Percentiles rank a stretch among this genome's conserved stretches.
Conservation (phyloP, 1,284 basidiomycete species). For the Trametes sp. region DNA sequence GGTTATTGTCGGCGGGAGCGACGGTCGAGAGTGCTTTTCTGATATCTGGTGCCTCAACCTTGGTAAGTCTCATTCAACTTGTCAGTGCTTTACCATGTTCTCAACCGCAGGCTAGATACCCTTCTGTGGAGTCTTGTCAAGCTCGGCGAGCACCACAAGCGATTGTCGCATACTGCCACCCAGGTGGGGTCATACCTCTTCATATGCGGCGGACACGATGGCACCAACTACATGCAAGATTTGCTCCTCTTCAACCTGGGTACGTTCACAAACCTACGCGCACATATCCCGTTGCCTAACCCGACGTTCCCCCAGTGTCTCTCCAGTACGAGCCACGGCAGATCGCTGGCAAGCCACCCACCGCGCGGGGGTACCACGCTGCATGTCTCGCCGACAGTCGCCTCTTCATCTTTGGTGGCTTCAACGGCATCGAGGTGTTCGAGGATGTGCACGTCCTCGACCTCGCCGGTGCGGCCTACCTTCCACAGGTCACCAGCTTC, state of each 20-base stretch:
- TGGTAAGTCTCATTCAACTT: slow-evolving; percentile 56
- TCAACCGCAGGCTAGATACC: slow-evolving; percentile 57
- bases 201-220: slow-evolving; percentile 89
- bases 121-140: slow-evolving; percentile 75
- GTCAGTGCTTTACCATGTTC: neutral
- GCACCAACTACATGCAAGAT: slow-evolving; percentile 79
- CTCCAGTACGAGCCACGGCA: slow-evolving; percentile 69
- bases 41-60: slow-evolving; percentile 90
- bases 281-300: too few species aligned
- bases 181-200: slow-evolving; percentile 95
- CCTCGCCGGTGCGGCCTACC: slow-evolving; percentile 86
- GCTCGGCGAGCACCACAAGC: slow-evolving; percentile 63
- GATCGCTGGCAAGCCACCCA: slow-evolving; percentile 74
- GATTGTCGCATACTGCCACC: slow-evolving; percentile 88
- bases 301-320: slow-evolving; percentile 51
- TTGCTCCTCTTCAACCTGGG: slow-evolving; percentile 89
- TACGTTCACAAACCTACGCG: slow-evolving; percentile 51
- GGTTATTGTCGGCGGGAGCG: slow-evolving; percentile 84
- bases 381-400: slow-evolving; percentile 85
- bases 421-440: slow-evolving; percentile 82
- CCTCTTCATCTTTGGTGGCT: slow-evolving; percentile 89
- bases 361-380: slow-evolving; percentile 84
- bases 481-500: slow-evolving; percentile 92
- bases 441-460: slow-evolving; percentile 89
- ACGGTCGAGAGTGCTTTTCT: slow-evolving; percentile 81